A percentile compares a stretch with the other conserved stretches of the same genome.
Conservation (phyloP, 164 flowering plant species). For the Macadamia integrifolia region DNA sequence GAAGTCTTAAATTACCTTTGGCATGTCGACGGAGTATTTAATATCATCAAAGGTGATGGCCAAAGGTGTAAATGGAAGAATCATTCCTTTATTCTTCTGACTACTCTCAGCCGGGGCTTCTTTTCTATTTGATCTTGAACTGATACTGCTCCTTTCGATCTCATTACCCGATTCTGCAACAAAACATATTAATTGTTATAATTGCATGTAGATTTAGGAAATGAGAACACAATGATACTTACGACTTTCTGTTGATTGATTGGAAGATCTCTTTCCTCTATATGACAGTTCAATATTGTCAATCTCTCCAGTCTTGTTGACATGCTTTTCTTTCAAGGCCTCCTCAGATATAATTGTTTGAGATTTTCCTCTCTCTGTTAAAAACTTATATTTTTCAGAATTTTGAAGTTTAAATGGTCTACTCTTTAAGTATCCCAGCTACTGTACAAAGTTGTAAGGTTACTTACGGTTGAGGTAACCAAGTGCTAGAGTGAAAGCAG, state of each 20-base stretch:
- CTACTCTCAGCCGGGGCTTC: conserved; percentile 7
- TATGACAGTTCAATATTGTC: neutral
- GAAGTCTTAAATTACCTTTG: conserved; percentile 22
- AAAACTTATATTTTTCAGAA: neutral
- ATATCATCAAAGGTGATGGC: conserved; percentile 37
- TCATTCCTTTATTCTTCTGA: conserved; percentile 32
- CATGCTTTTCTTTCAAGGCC: conserved; percentile 6
- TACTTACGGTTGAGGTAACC: conserved; percentile 36
- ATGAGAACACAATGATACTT: neutral
- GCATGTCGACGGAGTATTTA: conserved; percentile 49
- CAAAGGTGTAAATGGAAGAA: conserved; percentile 46
- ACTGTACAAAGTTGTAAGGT: neutral
- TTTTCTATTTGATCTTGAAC: conserved; percentile 5
- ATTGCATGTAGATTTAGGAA: neutral
- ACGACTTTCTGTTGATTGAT: neutral
- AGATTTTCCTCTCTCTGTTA: conserved; percentile 4
- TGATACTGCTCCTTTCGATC: neutral
- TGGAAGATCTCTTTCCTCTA: neutral
- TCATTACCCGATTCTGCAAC: neutral
- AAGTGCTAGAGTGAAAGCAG: conserved; percentile 25
- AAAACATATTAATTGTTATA: neutral
- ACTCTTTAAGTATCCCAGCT: neutral
- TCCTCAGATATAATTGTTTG: conserved; percentile 18
- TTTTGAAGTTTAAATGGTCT: neutral
- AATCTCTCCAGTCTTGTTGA: neutral